phyloP scores from a whole-genome alignment of 2,329 filamentous ascomycete genomes.

The Alternaria postmessia region DNA sequence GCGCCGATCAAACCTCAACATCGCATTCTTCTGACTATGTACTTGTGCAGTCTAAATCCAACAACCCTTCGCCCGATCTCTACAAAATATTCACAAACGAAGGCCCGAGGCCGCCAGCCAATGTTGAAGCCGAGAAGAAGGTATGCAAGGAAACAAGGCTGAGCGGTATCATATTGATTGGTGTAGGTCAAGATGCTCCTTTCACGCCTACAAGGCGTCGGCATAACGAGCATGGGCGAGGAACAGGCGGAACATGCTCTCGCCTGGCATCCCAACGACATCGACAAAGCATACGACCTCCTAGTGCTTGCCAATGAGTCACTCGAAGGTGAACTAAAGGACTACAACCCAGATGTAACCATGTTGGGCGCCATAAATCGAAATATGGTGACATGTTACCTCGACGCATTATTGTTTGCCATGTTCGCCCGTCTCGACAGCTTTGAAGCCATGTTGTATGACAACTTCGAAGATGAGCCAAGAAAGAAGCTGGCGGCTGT shows the following conservation, averaged over 20 bases:
- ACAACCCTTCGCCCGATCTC: conserved; percentile 57
- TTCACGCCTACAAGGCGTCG: conserved; percentile 60
- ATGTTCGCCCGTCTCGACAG: conserved; percentile 93
- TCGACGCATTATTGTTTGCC: conserved; percentile 89
- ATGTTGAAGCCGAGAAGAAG: conserved; percentile 66
- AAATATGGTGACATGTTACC: conserved; percentile 88
- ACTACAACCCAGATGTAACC: conserved; percentile 74
- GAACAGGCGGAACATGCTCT: conserved; percentile 71
- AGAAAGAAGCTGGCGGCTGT: conserved; percentile 78
- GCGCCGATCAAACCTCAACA: conserved; percentile 22
- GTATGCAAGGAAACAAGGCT: conserved; percentile 29
- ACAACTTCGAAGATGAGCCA: conserved; percentile 75
- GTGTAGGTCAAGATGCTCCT: conserved; percentile 62
- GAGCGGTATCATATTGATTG: conserved; percentile 12
- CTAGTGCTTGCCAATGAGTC: conserved; percentile 82
- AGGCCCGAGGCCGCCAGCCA: conserved; percentile 56
- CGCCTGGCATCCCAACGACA: conserved; percentile 72
- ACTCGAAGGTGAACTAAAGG: conserved; percentile 77
- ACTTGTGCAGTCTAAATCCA: conserved; percentile 35
- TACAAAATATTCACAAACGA: conserved; percentile 71
- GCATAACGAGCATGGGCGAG: conserved; percentile 65
- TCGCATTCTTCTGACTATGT: conserved; percentile 37
- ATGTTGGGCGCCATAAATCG: conserved; percentile 89
- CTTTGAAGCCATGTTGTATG: conserved; percentile 91
- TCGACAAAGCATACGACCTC: conserved; percentile 77